Conservation (phyloP, 225 moss, liverwort and hornwort genomes). For the Sphagnum contortum region DNA sequence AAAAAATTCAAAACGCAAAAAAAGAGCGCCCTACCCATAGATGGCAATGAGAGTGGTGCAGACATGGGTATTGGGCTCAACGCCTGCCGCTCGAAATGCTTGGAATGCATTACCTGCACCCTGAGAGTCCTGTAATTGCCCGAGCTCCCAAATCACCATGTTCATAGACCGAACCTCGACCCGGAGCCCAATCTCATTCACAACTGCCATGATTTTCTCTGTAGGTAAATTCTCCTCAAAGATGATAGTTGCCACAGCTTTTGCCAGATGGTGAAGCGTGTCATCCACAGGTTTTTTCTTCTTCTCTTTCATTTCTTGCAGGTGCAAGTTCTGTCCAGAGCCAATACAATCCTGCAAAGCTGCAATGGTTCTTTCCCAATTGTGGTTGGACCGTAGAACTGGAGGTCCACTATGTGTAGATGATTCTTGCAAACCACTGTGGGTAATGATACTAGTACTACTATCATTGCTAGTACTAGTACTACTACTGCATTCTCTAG, state of each 20-base stretch:
- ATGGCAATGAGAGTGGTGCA: slow-evolving; percentile 58
- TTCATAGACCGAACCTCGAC: slow-evolving; percentile 54
- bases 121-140: slow-evolving; percentile 42
- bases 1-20: no score
- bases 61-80: slow-evolving; percentile 44
- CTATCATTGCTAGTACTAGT: no score
- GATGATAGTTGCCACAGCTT: slow-evolving; percentile 28
- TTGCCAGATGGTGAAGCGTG: slow-evolving; percentile 29
- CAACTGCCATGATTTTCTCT: slow-evolving; percentile 31
- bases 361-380: no score
- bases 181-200: slow-evolving; percentile 39
- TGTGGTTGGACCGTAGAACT: no score
- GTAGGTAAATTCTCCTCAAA: slow-evolving; percentile 20
- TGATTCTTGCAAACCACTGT: no score
- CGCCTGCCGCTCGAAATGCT: slow-evolving; percentile 39
- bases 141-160: slow-evolving; percentile 52
- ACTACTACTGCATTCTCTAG: no score
- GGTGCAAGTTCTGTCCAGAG: no score
- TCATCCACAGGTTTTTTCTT: slow-evolving; percentile 30
- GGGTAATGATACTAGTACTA: no score
- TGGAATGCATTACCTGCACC: slow-evolving; percentile 42
- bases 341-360: no score
- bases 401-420: no score
- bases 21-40: slow-evolving; percentile 16
- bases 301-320: background rate